Base-by-base conservation (phyloP, 768 basidiomycete genomes). In the Lentinula edodes region DNA sequence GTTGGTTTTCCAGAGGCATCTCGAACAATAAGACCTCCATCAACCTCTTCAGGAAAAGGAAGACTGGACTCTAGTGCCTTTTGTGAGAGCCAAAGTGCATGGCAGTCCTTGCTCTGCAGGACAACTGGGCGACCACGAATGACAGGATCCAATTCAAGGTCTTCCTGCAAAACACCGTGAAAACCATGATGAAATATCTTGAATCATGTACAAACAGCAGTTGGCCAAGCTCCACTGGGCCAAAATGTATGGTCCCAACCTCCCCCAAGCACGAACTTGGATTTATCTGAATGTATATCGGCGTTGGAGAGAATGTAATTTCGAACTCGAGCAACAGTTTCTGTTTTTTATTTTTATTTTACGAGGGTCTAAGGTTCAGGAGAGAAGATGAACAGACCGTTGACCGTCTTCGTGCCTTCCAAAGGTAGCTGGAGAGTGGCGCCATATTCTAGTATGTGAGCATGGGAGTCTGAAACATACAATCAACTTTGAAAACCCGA, bases 171-270 rank as follows among this genome's bases (percentile, higher is more conserved):
- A n/a, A 28, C 8, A 23, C 15, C 1, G 18, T 54, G 46, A 59
- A 53, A 16, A 64, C 50, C 32, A 6, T 23, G 46, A 34, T 15
- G 18, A 20, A n/a, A n/a, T 36, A 18, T 36, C 3, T 35, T 5
- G 41, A 45, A 43, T n/a, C 7, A 1, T 59, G 1, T 38, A 76
- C 83, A 61, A 67, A 91, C 92, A 61, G 86, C 81, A 48, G 82
- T 84, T 6, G 92, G 92, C 80, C 87, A 93, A 20, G 75, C 73
- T 35, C 76, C 71, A 18, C 70, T 70, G 7, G 80, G 75, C 89
- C 89, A 91, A 58, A 80, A 74, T 1, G 92, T 95, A 72, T 96
- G 95, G 71, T 96, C 91, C 93, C 95, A 96, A 1, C 94, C 95
- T 69, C 89, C 85, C 2, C 93, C 93, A 59, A 86, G 81, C 15